Evolutionary conservation across 2,329 filamentous ascomycete species (phyloP).

Genomic region (Aspergillus sp.): DNA sequence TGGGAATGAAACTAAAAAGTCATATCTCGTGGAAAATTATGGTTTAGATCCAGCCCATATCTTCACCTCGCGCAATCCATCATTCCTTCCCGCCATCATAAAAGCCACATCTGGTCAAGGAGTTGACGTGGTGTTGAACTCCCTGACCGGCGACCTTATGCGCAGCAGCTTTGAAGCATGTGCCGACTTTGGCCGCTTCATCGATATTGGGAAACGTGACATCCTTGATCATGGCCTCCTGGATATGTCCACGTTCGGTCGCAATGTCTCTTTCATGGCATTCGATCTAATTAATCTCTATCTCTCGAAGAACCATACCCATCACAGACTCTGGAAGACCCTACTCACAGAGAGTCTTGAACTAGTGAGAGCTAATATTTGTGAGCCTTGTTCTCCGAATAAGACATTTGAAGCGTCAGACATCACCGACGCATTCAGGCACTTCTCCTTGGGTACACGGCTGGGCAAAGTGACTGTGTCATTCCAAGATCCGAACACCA

Average conservation of each 20-base stretch:
- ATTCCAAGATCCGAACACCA: background rate
- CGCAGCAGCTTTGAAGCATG: constrained; percentile 7
- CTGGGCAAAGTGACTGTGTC: constrained; percentile 1
- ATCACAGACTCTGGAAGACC: constrained; percentile 23
- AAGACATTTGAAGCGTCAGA: background rate
- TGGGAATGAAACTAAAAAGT: constrained; percentile 24
- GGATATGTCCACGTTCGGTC: constrained; percentile 1
- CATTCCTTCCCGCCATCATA: background rate
- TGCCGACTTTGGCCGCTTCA: constrained; percentile 14
- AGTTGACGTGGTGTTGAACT: constrained; percentile 18
- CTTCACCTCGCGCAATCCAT: constrained; percentile 4
- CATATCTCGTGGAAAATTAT: constrained; percentile 23
- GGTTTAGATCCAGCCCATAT: constrained; percentile 7
- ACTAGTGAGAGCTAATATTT: background rate
- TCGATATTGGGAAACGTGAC: constrained; percentile 18
- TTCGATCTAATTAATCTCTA: constrained; percentile 13
- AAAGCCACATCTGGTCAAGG: constrained; percentile 7
- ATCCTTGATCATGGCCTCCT: background rate
- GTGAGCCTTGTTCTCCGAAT: background rate
- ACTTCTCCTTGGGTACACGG: background rate
- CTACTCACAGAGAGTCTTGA: background rate
- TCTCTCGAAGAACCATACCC: background rate
- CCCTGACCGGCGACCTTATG: constrained; percentile 14
- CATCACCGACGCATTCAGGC: background rate
- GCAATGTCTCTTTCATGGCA: background rate